Conservation (phyloP, 768 basidiomycete species). For the Suillus lakei region DNA sequence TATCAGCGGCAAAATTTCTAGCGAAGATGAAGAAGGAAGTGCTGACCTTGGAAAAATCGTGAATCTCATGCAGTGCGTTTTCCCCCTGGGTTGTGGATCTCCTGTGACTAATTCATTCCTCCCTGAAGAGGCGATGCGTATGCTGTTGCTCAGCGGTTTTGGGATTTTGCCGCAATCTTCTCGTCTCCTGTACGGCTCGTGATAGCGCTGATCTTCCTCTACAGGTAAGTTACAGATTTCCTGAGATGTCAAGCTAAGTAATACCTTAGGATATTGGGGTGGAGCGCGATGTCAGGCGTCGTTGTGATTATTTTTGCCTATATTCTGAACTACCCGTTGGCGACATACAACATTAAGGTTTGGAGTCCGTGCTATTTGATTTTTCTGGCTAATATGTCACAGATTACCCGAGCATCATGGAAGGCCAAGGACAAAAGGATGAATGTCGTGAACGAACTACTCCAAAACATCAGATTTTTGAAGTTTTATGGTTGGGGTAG, state of each 20-base stretch:
- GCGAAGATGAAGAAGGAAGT: constrained; percentile 37
- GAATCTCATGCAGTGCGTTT: constrained; percentile 74
- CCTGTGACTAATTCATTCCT: constrained; percentile 9
- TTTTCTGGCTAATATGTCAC: constrained; percentile 6
- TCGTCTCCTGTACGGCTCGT: constrained; percentile 63
- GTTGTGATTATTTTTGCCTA: constrained; percentile 65
- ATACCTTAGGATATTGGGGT: constrained; percentile 66
- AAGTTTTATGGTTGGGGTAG: constrained; percentile 78
- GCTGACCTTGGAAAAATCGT: constrained; percentile 75
- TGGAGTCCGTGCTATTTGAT: constrained; percentile 25
- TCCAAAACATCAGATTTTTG: constrained; percentile 74
- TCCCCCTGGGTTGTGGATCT: constrained; percentile 6
- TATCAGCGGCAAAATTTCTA: constrained; percentile 50
- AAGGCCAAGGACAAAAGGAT: constrained; percentile 72
- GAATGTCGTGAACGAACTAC: constrained; percentile 73
- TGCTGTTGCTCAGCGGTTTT: constrained; percentile 71
- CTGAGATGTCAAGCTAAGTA: neutral
- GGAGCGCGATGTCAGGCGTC: constrained; percentile 77
- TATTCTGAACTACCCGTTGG: constrained; percentile 68
- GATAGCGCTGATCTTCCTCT: constrained; percentile 73
- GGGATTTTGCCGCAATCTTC: constrained; percentile 72
- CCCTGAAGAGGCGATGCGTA: constrained; percentile 66
- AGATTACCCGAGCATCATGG: constrained; percentile 63
- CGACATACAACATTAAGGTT: constrained; percentile 67
- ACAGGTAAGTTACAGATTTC: constrained; percentile 51